Conservation (phyloP, 1,139 yeast species). For the Candida buenavistaensis region DNA sequence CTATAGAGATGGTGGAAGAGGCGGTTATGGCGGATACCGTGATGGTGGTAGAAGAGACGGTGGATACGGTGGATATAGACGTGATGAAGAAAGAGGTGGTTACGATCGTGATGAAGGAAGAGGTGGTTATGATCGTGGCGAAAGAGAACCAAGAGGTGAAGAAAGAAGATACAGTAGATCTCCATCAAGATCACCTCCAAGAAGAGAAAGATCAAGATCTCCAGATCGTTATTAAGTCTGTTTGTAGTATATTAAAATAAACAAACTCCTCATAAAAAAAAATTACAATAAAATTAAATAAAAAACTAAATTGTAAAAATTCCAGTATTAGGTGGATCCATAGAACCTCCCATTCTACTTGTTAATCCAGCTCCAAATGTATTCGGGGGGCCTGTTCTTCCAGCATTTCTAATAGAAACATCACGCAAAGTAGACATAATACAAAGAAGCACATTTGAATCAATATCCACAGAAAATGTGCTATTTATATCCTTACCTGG, state of each 20-base stretch:
- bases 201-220: conserved; percentile 43
- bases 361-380: background rate
- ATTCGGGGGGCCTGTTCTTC: conserved; percentile 10
- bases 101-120: conserved; percentile 17
- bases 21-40: conserved; percentile 14
- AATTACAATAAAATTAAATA: too few species aligned
- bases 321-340: conserved; percentile 2
- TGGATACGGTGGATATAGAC: conserved; percentile 18
- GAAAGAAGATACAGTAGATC: conserved; percentile 37
- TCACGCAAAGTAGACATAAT: conserved; percentile 37
- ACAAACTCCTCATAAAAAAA: too few species aligned
- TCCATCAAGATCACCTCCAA: conserved; percentile 42
- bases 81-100: conserved; percentile 20
- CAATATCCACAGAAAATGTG: conserved; percentile 34
- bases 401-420: conserved; percentile 26
- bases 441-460: conserved; percentile 32
- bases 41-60: conserved; percentile 22
- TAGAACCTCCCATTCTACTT: background rate
- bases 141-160: conserved; percentile 20
- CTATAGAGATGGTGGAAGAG: conserved; percentile 10
- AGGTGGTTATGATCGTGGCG: conserved; percentile 19
- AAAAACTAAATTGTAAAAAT: conserved; percentile 1
- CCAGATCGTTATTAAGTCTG: conserved; percentile 26
- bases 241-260: too few species aligned
- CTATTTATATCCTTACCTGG: conserved; percentile 20